Base-by-base conservation (phyloP, 108 stramenopile species). In the Seminavis robusta region DNA sequence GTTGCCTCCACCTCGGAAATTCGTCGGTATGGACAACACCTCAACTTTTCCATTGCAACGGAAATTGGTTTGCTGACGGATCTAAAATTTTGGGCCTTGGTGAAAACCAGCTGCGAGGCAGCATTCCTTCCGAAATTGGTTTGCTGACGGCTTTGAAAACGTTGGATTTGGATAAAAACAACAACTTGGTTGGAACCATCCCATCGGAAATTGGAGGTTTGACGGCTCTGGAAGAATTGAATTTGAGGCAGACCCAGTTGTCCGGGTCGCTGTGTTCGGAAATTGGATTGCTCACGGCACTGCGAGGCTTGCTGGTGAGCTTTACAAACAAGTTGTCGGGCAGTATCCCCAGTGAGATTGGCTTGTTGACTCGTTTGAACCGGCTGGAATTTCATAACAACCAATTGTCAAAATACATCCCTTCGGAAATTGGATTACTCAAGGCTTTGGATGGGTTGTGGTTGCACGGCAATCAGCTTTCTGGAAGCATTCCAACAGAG, bases 251-350 rank as follows among this genome's bases (percentile, higher is more conserved):
- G 44, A 77, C 43, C 17, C 13, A 59, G 15, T 65, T 83, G 31
- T 59, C 62, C 16, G 82, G 73, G n/a, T n/a, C n/a, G n/a, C n/a
- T n/a, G n/a, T n/a, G n/a, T n/a, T n/a, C n/a, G n/a, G n/a, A n/a
- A n/a, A n/a, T n/a, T n/a, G n/a, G n/a, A n/a, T n/a, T n/a, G n/a
- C n/a, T n/a, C n/a, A n/a, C n/a, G n/a, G n/a, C n/a, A n/a, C n/a
- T n/a, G n/a, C n/a, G n/a, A n/a, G n/a, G n/a, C n/a, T n/a, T n/a
- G n/a, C n/a, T n/a, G n/a, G n/a, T n/a, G n/a, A n/a, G n/a, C n/a
- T n/a, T n/a, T n/a, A n/a, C n/a, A n/a, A 77, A 77, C 33, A 60
- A 65, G 19, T 56, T 86, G 61, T 54, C 54, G n/a, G 85, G 85
- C 37, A 80, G 68, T 13, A 60, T 86, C 33, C 79, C 80, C 19